Base-by-base conservation (phyloP, 257 asterid species). In the Nicotiana undulata region DNA sequence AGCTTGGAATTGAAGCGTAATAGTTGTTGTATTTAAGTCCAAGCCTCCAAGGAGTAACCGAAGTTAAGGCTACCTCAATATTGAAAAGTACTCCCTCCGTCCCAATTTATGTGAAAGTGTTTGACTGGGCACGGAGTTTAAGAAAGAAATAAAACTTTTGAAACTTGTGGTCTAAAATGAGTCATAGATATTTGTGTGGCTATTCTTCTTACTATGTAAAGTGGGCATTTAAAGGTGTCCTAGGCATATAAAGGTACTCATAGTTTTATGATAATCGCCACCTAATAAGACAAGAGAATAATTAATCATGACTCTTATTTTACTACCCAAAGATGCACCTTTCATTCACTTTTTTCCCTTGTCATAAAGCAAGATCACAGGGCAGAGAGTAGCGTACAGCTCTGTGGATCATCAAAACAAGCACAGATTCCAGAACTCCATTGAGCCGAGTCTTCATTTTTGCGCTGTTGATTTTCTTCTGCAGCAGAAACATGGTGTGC, bases 361-460 rank as follows among this genome's bases (percentile, higher is more conserved):
- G 90, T 78, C 88, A 88, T 80, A 86, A 90, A 89, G 89, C 90
- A 91, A 89, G 88, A 88, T 83, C 88, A 86, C 87, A 75, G 84
- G 88, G 88, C 89, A 90, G 87, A 87, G 87, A 89, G 91, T 83
- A 85, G 88, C 97, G 80, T 90, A 94, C 98, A 94, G 92, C 98
- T 94, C 89, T 89, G 97, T 89, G 91, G 88, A 86, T 94, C 97
- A 87, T 94, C 98, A 70, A 86, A 94, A 86, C 98, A 94, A 85
- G 98, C 98, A 88, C 98, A 94, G 82, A 94, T 94, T 89, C 98
- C 98, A 3, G 98, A 94, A 72, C 96, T 88, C 98, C 98, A 94
- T 82, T 87, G 97, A 72, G 65, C 90, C 3, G 91, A 85, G 81
- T 80, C 90, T 76, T 49, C 85, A 81, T 34, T 80, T 74, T 65